Evolutionary conservation across 2,329 filamentous ascomycete species (phyloP).

Genomic region (Simplicillium aogashimaense): DNA sequence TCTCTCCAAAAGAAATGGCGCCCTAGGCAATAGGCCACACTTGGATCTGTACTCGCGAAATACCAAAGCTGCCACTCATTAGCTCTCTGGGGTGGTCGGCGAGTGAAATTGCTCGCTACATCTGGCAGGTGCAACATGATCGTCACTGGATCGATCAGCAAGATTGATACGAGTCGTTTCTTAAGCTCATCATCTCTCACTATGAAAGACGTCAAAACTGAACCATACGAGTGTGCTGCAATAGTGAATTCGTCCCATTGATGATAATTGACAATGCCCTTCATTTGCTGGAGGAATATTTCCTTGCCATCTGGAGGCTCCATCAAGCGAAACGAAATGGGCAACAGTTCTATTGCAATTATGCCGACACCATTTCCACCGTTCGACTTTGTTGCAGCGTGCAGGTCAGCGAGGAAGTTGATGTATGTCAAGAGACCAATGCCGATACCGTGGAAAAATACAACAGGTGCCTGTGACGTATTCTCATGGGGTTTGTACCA

Average conservation of each 20-base stretch:
- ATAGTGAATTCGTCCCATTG: constrained; percentile 49
- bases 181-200: constrained; percentile 37
- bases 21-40: constrained; percentile 53
- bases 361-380: constrained; percentile 42
- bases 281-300: constrained; percentile 47
- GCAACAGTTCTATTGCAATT: constrained; percentile 56
- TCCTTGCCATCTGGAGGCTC: constrained; percentile 36
- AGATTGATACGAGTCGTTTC: constrained; percentile 36
- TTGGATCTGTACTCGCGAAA: constrained; percentile 58
- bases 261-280: constrained; percentile 45
- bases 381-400: constrained; percentile 17
- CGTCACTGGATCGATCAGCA: constrained; percentile 52
- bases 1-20: constrained; percentile 64
- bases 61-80: constrained; percentile 65
- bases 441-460: constrained; percentile 65
- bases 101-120: constrained; percentile 63
- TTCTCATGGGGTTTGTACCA: constrained; percentile 33
- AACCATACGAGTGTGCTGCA: constrained; percentile 55
- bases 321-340: constrained; percentile 54
- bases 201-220: constrained; percentile 52
- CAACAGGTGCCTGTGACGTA: constrained; percentile 35
- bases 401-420: constrained; percentile 43
- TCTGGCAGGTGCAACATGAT: constrained; percentile 59
- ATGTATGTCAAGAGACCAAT: constrained; percentile 56
- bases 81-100: constrained; percentile 39